Conservation (phyloP, 768 basidiomycete genomes). For the Porpolomopsis calyptriformis region DNA sequence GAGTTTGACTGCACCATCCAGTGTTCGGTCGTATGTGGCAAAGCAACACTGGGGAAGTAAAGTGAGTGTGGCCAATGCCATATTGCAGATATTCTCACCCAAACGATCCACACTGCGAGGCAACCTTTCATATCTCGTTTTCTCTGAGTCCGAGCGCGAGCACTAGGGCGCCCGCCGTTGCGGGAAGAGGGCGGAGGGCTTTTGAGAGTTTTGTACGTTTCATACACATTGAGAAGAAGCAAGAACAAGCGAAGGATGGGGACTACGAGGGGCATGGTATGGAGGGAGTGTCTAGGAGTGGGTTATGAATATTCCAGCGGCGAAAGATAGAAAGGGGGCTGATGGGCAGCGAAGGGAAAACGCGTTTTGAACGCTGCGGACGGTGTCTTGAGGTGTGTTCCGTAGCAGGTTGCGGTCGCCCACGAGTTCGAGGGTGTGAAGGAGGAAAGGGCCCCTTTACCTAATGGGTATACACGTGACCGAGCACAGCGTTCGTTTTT, state of each 20-base stretch:
- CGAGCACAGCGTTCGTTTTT: not conserved
- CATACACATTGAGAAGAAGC: conserved; percentile 71
- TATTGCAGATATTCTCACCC: conserved; percentile 39
- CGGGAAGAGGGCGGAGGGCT: conserved; percentile 43
- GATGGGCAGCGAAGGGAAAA: not conserved
- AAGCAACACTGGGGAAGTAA: conserved; percentile 49
- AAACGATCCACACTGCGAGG: conserved; percentile 77
- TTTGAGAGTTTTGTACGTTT: conserved; percentile 77
- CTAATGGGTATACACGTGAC: conserved; percentile 12
- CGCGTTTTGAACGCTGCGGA: not conserved
- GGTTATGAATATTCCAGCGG: not conserved
- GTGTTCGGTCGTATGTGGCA: conserved; percentile 52
- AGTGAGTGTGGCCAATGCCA: not conserved
- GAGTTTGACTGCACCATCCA: conserved; percentile 55
- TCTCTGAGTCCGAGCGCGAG: conserved; percentile 58
- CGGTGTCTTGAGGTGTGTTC: not conserved
- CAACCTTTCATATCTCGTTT: conserved; percentile 83
- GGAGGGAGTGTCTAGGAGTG: not conserved
- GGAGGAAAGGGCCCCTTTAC: conserved; percentile 9
- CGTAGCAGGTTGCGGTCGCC: not conserved
- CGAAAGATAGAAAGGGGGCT: not conserved
- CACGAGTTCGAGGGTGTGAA: conserved; percentile 1
- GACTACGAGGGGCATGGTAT: conserved; percentile 56
- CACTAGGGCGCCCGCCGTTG: conserved; percentile 52
- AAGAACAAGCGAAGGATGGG: conserved; percentile 58